Evolutionary conservation across 2,329 filamentous ascomycete species (phyloP).

Genomic region (Seiridium unicorne): DNA sequence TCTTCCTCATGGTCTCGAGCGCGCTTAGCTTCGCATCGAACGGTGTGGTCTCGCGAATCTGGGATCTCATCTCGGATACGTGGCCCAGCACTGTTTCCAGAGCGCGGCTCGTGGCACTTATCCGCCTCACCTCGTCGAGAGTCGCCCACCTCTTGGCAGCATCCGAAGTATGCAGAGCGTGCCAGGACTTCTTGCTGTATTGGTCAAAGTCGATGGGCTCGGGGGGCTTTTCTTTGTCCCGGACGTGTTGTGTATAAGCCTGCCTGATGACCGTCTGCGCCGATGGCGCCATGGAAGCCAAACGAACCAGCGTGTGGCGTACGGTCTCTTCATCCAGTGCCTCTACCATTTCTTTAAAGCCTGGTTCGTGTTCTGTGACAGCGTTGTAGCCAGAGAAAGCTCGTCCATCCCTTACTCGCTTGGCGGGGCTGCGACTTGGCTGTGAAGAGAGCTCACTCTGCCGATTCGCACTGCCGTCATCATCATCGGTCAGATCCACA

Average conservation of each 20-base stretch:
- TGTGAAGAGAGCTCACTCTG: neutral
- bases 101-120: neutral
- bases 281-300: conserved; percentile 3
- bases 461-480: neutral
- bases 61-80: neutral
- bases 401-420: too few species aligned
- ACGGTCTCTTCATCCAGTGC: neutral
- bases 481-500: neutral
- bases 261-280: neutral
- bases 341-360: neutral
- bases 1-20: conserved; percentile 13
- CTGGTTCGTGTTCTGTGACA: neutral
- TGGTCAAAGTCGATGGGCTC: neutral
- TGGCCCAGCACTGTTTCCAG: neutral
- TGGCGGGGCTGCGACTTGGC: too few species aligned
- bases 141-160: neutral
- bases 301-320: neutral
- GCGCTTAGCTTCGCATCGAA: conserved; percentile 11
- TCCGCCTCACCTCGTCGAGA: neutral
- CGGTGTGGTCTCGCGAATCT: neutral
- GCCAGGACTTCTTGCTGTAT: conserved; percentile 4
- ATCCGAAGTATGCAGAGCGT: neutral
- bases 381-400: too few species aligned
- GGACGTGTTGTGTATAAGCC: neutral
- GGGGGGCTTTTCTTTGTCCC: neutral